Base-by-base conservation (phyloP, 163 green algal species). In the Coccomyxa subellipsoidea region DNA sequence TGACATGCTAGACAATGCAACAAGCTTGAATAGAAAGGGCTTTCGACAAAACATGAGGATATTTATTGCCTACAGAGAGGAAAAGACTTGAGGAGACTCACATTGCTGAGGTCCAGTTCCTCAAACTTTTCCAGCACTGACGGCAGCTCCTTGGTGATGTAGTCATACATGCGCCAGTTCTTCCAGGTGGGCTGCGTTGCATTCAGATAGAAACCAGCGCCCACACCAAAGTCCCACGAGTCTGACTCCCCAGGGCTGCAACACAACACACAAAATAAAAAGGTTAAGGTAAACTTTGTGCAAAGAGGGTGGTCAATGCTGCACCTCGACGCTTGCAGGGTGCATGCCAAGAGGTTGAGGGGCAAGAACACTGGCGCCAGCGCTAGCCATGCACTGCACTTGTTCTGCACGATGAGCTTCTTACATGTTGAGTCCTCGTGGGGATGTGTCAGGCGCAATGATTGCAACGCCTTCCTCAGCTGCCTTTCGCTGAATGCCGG, bases 201-300 rank as follows among this genome's bases (percentile, higher is more conserved):
- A 86, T 99, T 96, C 21, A 99, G 54, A 89, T 99, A 99, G 83
- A 99, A 99, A 18, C 97, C 97, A 12, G 95, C 95, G 0, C 92
- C 92, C 1, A 91, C 86, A 9, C 96, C 96, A 90, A 99, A 98
- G 87, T 99, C 96, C 89, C 90, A 99, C 1, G 82, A 90, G 2
- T 94, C 91, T 7, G 88, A 86, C 84, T 98, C 94, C 0, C 94
- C 76, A 35, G 27, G 27, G 27, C 66, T 73, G 66, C 27, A 73
- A 8, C 29, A 8, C 66, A 73, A 73, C 31, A 73, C 47, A 59
- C 15, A n/a, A n/a, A n/a, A n/a, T n/a, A n/a, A n/a, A n/a, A n/a
- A n/a, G n/a, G n/a, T n/a, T n/a, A n/a, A n/a, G n/a, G n/a, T n/a
- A n/a, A n/a, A n/a, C n/a, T n/a, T n/a, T n/a, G n/a, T n/a, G n/a